Conservation (phyloP, 2,329 filamentous ascomycete species). For the Didymella arachidicola region DNA sequence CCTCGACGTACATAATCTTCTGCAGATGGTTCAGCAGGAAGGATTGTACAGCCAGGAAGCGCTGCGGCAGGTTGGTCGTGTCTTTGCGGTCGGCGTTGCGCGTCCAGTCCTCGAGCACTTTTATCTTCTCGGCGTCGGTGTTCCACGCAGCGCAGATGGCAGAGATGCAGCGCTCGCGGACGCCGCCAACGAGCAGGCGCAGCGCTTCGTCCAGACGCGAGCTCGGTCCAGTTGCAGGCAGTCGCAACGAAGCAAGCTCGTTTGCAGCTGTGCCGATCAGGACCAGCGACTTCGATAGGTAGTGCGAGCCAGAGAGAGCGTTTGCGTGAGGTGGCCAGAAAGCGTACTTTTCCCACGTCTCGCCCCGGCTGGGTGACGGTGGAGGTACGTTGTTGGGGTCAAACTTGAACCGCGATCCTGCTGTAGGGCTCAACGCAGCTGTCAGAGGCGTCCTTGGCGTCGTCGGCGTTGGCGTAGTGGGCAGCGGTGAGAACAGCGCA, state of each 20-base stretch:
- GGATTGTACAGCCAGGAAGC: slow-evolving; percentile 86
- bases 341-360: slow-evolving; percentile 90
- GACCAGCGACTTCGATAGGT: slow-evolving; percentile 80
- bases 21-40: slow-evolving; percentile 86
- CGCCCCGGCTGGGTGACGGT: slow-evolving; percentile 75
- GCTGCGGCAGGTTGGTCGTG: slow-evolving; percentile 87
- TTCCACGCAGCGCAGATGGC: slow-evolving; percentile 93
- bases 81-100: slow-evolving; percentile 81
- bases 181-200: slow-evolving; percentile 75
- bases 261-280: slow-evolving; percentile 86
- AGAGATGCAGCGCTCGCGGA: slow-evolving; percentile 84
- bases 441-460: slow-evolving; percentile 67
- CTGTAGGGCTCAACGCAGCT: slow-evolving; percentile 66
- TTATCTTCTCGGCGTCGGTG: slow-evolving; percentile 90
- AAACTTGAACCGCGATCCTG: slow-evolving; percentile 79
- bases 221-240: slow-evolving; percentile 64
- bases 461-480: slow-evolving; percentile 66
- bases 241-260: slow-evolving; percentile 79
- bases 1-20: slow-evolving; percentile 93
- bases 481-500: slow-evolving; percentile 81
- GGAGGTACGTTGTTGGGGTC: slow-evolving; percentile 79
- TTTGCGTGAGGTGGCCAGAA: slow-evolving; percentile 97
- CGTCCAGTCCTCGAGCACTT: slow-evolving; percentile 92
- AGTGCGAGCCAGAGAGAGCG: slow-evolving; percentile 89
- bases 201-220: slow-evolving; percentile 71